Evolutionary conservation across 2,329 filamentous ascomycete genomes (phyloP), one percentile per base, ranked within the genome.

Genomic region (Fusarium gaditjirri): DNA sequence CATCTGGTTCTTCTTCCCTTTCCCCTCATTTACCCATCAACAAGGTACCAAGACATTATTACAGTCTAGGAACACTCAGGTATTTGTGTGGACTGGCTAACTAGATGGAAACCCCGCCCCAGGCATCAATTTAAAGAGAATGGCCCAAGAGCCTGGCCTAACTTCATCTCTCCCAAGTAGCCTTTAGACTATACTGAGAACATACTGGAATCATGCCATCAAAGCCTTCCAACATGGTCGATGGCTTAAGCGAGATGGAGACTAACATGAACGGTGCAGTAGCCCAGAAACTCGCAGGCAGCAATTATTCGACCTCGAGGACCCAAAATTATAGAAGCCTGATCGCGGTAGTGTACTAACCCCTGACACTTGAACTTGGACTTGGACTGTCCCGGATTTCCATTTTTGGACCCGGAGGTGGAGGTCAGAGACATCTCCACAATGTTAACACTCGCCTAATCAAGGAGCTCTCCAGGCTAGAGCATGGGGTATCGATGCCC

Each of bases 111-210:
- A 43, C 70, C 70, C 65, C 61, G 61, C 70, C 54, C 66, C 27
- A 73, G 61, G 70, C 66, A 73, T 60, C 68, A 68, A 44, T 54
- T 68, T 70, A n/a, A 53, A 17, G 44, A 61, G 49, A 70, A 41
- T 47, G 58, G n/a, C 52, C 41, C 21, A 27, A 50, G 41, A 41
- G 49, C 25, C 56, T 47, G 38, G 33, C 54, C 29, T 50, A 41
- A 29, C 38, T 44, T 52, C 50, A 44, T 47, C 25, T 52, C 61
- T 56, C 12, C 35, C 35, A 42, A 39, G 23, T 52, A 36, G n/a
- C 23, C 12, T 23, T 43, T 46, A 39, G 54, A 47, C 54, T 12
- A 68, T 41, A 33, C 31, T 52, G 10, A 33, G 62, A 65, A 36
- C 35, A 65, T 31, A 13, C n/a, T 41, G 36, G 27, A 44, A 25